Conservation (phyloP, 1,139 yeast genomes). For the Yamadazyma taylorii region DNA sequence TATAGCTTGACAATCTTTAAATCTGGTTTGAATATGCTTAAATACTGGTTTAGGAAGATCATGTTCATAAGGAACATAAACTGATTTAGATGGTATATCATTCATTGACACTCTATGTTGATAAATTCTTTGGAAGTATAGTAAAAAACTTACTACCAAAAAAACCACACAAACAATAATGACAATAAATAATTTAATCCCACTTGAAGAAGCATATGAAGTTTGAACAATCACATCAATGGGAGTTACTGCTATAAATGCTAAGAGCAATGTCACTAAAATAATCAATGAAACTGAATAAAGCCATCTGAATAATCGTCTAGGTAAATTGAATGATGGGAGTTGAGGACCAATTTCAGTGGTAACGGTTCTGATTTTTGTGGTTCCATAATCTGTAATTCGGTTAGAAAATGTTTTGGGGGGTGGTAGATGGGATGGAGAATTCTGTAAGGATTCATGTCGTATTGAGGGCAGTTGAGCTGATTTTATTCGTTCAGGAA, state of each 20-base stretch:
- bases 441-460: background rate
- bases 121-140: constrained; percentile 57
- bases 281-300: constrained; percentile 56
- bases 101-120: constrained; percentile 58
- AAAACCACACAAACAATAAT: constrained; percentile 70
- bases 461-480: background rate
- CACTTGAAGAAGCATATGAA: constrained; percentile 51
- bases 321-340: constrained; percentile 26
- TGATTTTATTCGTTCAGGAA: no score
- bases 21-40: constrained; percentile 37
- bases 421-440: background rate
- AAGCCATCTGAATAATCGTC: constrained; percentile 46
- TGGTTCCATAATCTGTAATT: constrained; percentile 1
- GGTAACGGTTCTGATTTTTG: background rate
- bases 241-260: constrained; percentile 66
- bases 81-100: constrained; percentile 68
- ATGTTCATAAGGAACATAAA: constrained; percentile 64
- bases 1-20: constrained; percentile 46
- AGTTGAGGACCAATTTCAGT: constrained; percentile 15
- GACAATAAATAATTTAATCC: constrained; percentile 71
- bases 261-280: constrained; percentile 51
- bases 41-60: constrained; percentile 60
- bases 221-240: constrained; percentile 77
- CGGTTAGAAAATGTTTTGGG: background rate
- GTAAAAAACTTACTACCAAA: constrained; percentile 45